A percentile compares a stretch with the other conserved stretches of the same genome.
Conservation (phyloP, 345 rosid genomes). For the Bruguiera parviflora region DNA sequence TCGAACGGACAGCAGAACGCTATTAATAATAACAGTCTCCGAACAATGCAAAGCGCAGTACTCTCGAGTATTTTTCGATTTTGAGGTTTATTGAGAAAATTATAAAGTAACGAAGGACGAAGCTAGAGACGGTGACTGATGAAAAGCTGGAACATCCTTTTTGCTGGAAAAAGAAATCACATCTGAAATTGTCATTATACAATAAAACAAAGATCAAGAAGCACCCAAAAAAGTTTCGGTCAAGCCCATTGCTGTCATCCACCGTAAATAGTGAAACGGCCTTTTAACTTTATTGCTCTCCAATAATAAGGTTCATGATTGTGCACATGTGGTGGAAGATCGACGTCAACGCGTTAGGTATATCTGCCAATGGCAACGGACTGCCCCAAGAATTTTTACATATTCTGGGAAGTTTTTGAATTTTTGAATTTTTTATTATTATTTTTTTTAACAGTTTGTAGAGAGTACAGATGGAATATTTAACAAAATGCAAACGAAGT, state of each 20-base stretch:
- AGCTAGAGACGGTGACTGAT: background rate
- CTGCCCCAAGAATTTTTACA: background rate
- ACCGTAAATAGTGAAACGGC: background rate
- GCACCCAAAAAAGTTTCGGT: background rate
- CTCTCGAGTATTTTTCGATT: too few species aligned
- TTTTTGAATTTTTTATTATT: too few species aligned
- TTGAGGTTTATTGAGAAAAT: too few species aligned
- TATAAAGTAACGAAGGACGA: background rate
- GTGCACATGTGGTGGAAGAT: background rate
- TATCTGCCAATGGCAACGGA: conserved; percentile 8
- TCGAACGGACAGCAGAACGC: too few species aligned
- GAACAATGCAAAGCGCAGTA: too few species aligned
- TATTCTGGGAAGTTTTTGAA: too few species aligned
- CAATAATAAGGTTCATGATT: background rate
- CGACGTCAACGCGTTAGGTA: background rate
- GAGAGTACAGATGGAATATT: too few species aligned
- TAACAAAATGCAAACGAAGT: too few species aligned
- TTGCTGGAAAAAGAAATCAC: background rate
- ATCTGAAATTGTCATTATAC: background rate
- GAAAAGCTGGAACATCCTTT: background rate
- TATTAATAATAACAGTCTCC: too few species aligned
- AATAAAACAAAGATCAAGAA: background rate
- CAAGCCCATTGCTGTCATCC: background rate
- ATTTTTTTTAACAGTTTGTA: too few species aligned
- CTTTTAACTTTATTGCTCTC: background rate